Conservation (phyloP, 257 asterid genomes). For the Apocynum venetum region DNA sequence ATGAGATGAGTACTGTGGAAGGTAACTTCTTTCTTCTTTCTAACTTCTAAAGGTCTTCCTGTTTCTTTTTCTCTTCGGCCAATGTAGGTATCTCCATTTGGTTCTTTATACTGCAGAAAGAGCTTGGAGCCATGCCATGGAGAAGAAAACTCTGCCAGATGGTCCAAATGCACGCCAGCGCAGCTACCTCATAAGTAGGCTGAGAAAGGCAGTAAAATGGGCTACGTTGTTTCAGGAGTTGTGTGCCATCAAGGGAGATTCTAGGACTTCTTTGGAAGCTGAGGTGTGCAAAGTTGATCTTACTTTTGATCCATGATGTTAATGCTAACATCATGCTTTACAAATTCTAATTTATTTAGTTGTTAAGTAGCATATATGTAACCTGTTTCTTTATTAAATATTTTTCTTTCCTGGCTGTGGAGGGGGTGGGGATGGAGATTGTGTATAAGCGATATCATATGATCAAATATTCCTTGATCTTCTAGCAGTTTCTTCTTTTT, state of each 20-base stretch:
- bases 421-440: neutral
- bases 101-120: slow-evolving; percentile 87
- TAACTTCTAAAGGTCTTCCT: neutral
- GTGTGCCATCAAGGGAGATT: slow-evolving; percentile 83
- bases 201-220: slow-evolving; percentile 94
- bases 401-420: neutral
- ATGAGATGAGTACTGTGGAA: neutral
- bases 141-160: slow-evolving; percentile 89
- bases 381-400: neutral
- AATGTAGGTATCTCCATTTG: slow-evolving; percentile 80
- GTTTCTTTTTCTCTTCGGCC: slow-evolving; percentile 3
- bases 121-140: slow-evolving; percentile 99
- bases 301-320: neutral
- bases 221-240: slow-evolving; percentile 78
- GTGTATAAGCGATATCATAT: neutral
- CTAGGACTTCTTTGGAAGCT: slow-evolving; percentile 92
- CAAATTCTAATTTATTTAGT: neutral
- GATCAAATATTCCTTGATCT: neutral
- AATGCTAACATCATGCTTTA: neutral
- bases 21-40: neutral
- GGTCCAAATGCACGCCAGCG: slow-evolving; percentile 97
- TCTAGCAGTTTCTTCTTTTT: neutral
- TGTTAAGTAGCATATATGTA: neutral
- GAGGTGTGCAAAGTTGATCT: slow-evolving; percentile 48
- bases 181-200: slow-evolving; percentile 87